Evolutionary conservation across 371 early-diverging fungal genomes (phyloP).

Genomic region (Mortierella sp.): DNA sequence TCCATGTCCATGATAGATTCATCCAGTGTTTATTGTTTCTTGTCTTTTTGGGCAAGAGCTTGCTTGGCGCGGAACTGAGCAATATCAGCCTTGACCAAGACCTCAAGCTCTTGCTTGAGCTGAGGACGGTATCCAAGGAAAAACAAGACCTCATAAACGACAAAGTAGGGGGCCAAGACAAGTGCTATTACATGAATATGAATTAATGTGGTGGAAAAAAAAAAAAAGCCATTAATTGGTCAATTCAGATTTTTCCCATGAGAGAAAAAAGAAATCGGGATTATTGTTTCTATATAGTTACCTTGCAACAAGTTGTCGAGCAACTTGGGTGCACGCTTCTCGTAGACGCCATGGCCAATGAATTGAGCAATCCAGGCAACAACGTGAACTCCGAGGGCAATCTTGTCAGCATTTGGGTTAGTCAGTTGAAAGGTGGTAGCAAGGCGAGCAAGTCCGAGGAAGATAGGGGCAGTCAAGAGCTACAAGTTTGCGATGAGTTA

Average conservation of each 20-base stretch:
- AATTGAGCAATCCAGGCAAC: conserved; percentile 92
- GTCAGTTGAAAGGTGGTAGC: conserved; percentile 67
- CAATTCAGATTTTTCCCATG: neutral
- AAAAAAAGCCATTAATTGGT: neutral
- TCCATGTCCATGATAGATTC: neutral
- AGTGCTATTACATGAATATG: conserved; percentile 66
- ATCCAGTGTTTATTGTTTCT: conserved; percentile 31
- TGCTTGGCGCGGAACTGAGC: conserved; percentile 68
- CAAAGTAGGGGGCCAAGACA: conserved; percentile 95
- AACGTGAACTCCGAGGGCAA: conserved; percentile 73
- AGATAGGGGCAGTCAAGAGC: conserved; percentile 71
- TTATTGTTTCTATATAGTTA: conserved; percentile 5
- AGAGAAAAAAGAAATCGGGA: neutral
- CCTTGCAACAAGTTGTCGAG: conserved; percentile 86
- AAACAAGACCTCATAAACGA: conserved; percentile 92
- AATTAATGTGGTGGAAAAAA: neutral
- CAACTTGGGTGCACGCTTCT: conserved; percentile 91
- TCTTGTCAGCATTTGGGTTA: conserved; percentile 64
- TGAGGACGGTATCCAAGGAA: conserved; percentile 84
- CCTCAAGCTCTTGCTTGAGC: conserved; percentile 73
- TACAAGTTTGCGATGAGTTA: conserved; percentile 18
- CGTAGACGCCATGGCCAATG: conserved; percentile 87
- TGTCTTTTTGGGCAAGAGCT: conserved; percentile 38
- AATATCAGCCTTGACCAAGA: conserved; percentile 72
- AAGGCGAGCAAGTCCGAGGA: conserved; percentile 68